Conservation (phyloP, 345 rosid genomes). For the Theobroma cacao region DNA sequence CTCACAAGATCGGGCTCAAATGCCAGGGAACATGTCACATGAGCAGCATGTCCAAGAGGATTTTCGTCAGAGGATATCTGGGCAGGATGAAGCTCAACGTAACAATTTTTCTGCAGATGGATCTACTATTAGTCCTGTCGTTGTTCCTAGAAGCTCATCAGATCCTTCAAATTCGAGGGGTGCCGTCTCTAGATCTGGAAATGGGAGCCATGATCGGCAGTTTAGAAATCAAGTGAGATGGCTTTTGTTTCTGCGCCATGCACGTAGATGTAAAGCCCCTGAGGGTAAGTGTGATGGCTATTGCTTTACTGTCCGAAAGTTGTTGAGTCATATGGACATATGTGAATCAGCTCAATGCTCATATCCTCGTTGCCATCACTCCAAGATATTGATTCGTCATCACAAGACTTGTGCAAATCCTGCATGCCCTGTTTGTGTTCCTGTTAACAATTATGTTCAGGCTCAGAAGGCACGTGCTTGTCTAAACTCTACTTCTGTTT, state of each 20-base stretch:
- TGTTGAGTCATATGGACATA: conserved; percentile 76
- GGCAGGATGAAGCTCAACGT: conserved; percentile 74
- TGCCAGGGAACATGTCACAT: conserved; percentile 42
- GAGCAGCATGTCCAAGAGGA: conserved; percentile 79
- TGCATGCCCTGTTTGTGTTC: conserved; percentile 87
- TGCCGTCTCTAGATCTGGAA: conserved; percentile 46
- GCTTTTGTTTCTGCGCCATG: conserved; percentile 89
- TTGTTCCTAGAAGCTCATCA: conserved; percentile 40
- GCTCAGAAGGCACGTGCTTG: conserved; percentile 46
- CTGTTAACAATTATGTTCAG: conserved; percentile 60
- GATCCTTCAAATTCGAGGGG: conserved; percentile 45
- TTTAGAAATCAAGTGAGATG: conserved; percentile 74
- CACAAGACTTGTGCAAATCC: conserved; percentile 57
- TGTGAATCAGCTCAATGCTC: conserved; percentile 57
- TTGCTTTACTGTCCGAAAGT: conserved; percentile 56
- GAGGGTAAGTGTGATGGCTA: conserved; percentile 80
- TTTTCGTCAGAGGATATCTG: conserved; percentile 67
- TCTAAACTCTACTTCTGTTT: conserved; percentile 33
- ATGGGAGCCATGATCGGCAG: conserved; percentile 51
- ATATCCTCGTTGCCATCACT: conserved; percentile 74
- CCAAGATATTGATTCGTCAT: conserved; percentile 67
- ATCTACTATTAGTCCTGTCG: conserved; percentile 41
- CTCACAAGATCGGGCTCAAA: conserved; percentile 47
- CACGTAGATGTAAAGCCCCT: conserved; percentile 71
- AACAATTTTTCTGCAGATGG: conserved; percentile 66